These are phyloP conservation scores for Paecilomyces sp. DNA, from an alignment of 2,329 filamentous ascomycete species.

Conservation along the genomic window DNA sequence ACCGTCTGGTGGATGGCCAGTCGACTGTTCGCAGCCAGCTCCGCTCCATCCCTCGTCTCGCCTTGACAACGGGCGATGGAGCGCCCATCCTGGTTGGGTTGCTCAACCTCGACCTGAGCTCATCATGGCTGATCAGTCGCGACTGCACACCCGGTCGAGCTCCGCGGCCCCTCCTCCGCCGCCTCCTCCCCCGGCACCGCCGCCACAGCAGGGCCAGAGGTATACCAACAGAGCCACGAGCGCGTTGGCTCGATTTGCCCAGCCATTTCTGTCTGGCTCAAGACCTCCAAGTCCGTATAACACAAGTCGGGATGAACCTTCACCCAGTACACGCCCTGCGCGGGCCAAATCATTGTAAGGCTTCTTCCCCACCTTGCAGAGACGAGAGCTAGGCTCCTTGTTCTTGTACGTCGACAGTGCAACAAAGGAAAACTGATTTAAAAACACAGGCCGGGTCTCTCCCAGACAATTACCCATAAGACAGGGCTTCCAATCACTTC, in stretches of 20 bases:
- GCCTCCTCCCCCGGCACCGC: conserved; percentile 29
- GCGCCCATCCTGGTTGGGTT: conserved; percentile 11
- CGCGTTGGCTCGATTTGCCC: conserved; percentile 46
- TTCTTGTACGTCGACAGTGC: neutral
- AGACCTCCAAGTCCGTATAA: conserved; percentile 47
- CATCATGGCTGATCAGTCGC: conserved; percentile 23
- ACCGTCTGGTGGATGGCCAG: neutral
- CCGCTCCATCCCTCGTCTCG: conserved; percentile 1
- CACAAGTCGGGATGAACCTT: conserved; percentile 23
- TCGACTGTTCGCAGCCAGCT: neutral
- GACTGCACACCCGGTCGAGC: conserved; percentile 14
- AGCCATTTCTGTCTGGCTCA: conserved; percentile 48
- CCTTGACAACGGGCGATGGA: conserved; percentile 9
- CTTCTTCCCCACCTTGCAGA: conserved; percentile 3
- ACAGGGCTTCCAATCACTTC: conserved; percentile 59
- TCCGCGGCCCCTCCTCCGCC: conserved; percentile 17
- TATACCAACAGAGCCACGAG: conserved; percentile 40
- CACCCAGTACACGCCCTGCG: conserved; percentile 22
- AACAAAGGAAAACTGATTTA: conserved; percentile 9
- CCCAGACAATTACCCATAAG: conserved; percentile 53
- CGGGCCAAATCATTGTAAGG: conserved; percentile 35
- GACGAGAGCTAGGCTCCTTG: conserved; percentile 1
- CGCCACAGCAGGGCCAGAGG: conserved; percentile 25
- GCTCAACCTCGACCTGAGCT: conserved; percentile 9
- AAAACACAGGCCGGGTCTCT: conserved; percentile 36